Evolutionary conservation across 2,329 filamentous ascomycete genomes (phyloP).

Genomic region (Lecanosticta acicola): DNA sequence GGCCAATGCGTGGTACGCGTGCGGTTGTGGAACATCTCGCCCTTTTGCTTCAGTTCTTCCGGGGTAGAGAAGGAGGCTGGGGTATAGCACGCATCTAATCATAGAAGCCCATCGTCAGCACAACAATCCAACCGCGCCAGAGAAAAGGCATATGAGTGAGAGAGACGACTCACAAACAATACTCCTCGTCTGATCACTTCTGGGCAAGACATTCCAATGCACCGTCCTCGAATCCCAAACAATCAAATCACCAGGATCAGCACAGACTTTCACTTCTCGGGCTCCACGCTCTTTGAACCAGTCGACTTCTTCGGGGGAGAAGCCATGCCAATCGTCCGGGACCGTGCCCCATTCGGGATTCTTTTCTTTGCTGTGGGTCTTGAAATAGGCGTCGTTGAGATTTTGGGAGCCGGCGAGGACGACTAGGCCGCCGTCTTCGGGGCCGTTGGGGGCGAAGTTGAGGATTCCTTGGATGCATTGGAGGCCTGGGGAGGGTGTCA

Average conservation of each 20-base stretch:
- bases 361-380: constrained; percentile 13
- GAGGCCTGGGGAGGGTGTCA: too few relatives aligned
- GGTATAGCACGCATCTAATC: constrained; percentile 15
- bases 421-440: constrained; percentile 15
- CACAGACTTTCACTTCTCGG: constrained; percentile 13
- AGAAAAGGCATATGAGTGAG: not conserved
- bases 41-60: constrained; percentile 11
- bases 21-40: constrained; percentile 9
- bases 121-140: too few relatives aligned
- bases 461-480: constrained; percentile 15
- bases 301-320: constrained; percentile 12
- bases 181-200: constrained; percentile 12
- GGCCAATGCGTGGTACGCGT: constrained; percentile 13
- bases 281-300: constrained; percentile 12
- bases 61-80: constrained; percentile 8
- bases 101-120: not conserved
- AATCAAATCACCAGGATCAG: constrained; percentile 19
- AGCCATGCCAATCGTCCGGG: constrained; percentile 15
- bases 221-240: constrained; percentile 36
- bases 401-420: constrained; percentile 11
- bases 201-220: constrained; percentile 35
- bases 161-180: constrained; percentile 13
- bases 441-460: constrained; percentile 18
- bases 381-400: constrained; percentile 13
- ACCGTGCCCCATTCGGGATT: constrained; percentile 12